Evolutionary conservation across 2,329 filamentous ascomycete genomes (phyloP), one percentile per base, ranked within the genome.

Genomic region (Colletotrichum salicis): DNA sequence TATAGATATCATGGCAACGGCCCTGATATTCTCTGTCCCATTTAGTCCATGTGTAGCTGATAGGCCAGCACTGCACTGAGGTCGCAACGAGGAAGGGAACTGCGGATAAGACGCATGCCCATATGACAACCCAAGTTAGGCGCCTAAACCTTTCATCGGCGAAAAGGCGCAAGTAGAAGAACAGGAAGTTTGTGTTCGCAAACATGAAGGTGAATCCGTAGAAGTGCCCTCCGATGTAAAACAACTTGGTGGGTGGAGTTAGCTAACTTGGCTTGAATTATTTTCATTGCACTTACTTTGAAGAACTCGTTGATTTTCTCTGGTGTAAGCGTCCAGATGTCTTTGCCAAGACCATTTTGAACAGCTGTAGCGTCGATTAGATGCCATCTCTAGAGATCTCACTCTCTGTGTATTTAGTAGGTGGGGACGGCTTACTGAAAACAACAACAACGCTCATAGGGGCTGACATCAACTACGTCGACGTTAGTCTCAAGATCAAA

Each of bases 101-200:
- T 8, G 83, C 82, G 65, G 79, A 83, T 0, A 79, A 5, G 2
- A 78, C 52, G 67, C 80, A 81, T 64, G 84, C 76, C 54, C 73
- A 77, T 37, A 86, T 75, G 0, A 83, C 83, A n/a, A 61, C 79
- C 77, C 80, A 82, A 3, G 86, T 77, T 5, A 84, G 22, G 19
- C 77, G 77, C 11, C 80, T 79, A 13, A 86, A 79, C 7, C 54
- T 60, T 3, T 56, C 71, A 0, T 75, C 74, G 0, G 83, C 83
- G 72, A 89, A 89, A 69, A 88, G 84, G 59, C 85, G 83, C n/a
- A 86, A 78, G 76, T 87, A 88, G 78, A 88, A 86, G 72, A 84
- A 78, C 7, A 88, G 79, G 59, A 89, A 80, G 4, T 85, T 83
- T 5, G 86, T 76, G 72, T 87, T 86, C 27, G 85, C 80, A 57